Base-by-base conservation (phyloP, 345 rosid species). In the Crucihimalaya himalaica region DNA sequence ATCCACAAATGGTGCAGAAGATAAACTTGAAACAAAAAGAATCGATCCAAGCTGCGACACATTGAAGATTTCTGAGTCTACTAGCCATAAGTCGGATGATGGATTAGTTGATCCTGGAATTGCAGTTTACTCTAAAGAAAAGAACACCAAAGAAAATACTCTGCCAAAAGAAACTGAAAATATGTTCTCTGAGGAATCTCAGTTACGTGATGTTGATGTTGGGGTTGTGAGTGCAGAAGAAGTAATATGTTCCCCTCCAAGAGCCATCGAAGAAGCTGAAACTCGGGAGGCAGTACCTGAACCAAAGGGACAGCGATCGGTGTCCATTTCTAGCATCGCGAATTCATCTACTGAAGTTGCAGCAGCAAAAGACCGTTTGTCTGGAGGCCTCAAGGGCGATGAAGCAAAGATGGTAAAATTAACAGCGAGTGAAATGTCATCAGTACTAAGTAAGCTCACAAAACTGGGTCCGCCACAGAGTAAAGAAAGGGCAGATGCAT, bases 401-500 rank as follows among this genome's bases (percentile, higher is more conserved):
- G 83, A 79, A 74, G 65, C 74, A 28, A 63, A 56, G 46, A 73
- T 15, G 0, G 68, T 53, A 70, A 80, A 67, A 40, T 78, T 78
- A 70, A 51, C 86, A 57, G 66, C 77, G 61, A 86, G 76, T 52
- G 85, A 91, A 15, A 76, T 88, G 50, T 83, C 89, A 3, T 63
- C 76, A 0, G 75, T 86, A 64, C 76, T 86, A 68, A 87, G 85
- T 76, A 84, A 56, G 63, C 85, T 86, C 31, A 75, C 96, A 5
- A 90, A 81, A 16, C 37, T 82, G 40, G 79, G 81, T 48, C 92
- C 78, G 43, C 81, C 66, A 25, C 88, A 82, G 85, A 76, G 85
- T 71, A 96, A 84, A 82, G 85, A 88, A 43, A 83, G 99, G 81
- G 98, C 98, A 6, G 88, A 85, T 56, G 99, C 99, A 10, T 71